phyloP scores from a whole-genome alignment of 2,329 filamentous ascomycete genomes.

The Paecilomyces niveus region DNA sequence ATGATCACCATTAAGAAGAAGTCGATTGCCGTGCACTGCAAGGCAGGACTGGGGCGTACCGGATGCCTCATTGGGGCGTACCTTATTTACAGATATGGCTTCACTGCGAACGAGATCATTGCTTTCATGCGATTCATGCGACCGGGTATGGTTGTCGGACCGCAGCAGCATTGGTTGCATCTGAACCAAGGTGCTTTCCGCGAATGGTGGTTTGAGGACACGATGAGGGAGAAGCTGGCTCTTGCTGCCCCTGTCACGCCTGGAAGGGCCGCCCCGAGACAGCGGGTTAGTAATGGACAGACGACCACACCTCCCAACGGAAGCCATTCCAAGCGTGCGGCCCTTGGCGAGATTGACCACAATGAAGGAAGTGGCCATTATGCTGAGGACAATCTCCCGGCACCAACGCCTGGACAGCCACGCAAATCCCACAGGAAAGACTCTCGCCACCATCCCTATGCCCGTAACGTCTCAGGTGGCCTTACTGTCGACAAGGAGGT shows the following conservation, averaged over 20 bases:
- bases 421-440: constrained; percentile 78
- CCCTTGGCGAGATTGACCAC: constrained; percentile 88
- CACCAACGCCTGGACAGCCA: constrained; percentile 90
- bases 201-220: constrained; percentile 89
- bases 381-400: constrained; percentile 79
- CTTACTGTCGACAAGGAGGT: constrained; percentile 30
- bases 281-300: constrained; percentile 60
- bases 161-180: constrained; percentile 98
- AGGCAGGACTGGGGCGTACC: constrained; percentile 89
- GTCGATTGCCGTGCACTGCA: constrained; percentile 96
- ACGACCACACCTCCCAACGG: constrained; percentile 80
- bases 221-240: constrained; percentile 74
- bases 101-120: constrained; percentile 95
- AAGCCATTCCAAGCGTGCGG: constrained; percentile 66
- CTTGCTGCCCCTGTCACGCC: constrained; percentile 53
- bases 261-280: constrained; percentile 46
- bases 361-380: constrained; percentile 52
- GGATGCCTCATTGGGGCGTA: constrained; percentile 97
- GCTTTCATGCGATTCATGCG: constrained; percentile 99
- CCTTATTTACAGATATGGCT: constrained; percentile 92
- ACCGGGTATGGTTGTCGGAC: constrained; percentile 96
- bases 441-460: constrained; percentile 65
- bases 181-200: constrained; percentile 94
- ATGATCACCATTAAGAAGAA: constrained; percentile 87
- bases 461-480: constrained; percentile 47